Evolutionary conservation across 495 filamentous ascomycete genomes (phyloP).

Genomic region (Hypoxylon fuscum): DNA sequence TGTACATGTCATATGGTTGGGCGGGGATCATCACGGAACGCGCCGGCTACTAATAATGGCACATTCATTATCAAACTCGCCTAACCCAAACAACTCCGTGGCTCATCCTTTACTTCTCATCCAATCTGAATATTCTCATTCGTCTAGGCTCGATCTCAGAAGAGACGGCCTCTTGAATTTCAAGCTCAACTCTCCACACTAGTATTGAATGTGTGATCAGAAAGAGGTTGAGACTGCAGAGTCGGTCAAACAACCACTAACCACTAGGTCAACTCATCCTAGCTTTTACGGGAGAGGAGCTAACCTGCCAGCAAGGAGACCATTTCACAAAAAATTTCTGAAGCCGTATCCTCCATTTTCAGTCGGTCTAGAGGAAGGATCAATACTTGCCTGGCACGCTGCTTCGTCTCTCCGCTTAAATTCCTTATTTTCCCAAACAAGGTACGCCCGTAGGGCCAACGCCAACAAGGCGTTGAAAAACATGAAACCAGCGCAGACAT

Average conservation of each 20-base stretch:
- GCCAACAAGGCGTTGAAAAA: conserved; percentile 70
- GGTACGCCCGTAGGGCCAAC: conserved; percentile 61
- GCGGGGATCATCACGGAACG: conserved; percentile 18
- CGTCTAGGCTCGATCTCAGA: too few species aligned
- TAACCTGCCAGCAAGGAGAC: too few species aligned
- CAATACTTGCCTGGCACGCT: conserved; percentile 28
- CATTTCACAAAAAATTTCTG: conserved; percentile 51
- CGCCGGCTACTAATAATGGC: conserved; percentile 30
- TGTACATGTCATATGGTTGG: too few species aligned
- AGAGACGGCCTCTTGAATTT: too few species aligned
- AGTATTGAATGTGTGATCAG: too few species aligned
- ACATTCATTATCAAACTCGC: not conserved
- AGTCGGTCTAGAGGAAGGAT: conserved; percentile 1
- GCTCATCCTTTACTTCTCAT: conserved; percentile 7
- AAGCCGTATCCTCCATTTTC: conserved; percentile 53
- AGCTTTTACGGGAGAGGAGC: too few species aligned
- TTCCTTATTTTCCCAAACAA: conserved; percentile 69
- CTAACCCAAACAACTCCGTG: not conserved
- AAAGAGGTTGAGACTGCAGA: too few species aligned
- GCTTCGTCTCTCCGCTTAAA: conserved; percentile 55
- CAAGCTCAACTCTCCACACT: too few species aligned
- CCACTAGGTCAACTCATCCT: too few species aligned
- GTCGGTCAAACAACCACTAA: too few species aligned
- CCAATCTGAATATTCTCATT: too few species aligned
- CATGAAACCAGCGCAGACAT: conserved; percentile 76